Percentiles rank a stretch among this genome's conserved stretches.
Conservation (phyloP, 2,329 filamentous ascomycete species). For the Fusarium hainanense region DNA sequence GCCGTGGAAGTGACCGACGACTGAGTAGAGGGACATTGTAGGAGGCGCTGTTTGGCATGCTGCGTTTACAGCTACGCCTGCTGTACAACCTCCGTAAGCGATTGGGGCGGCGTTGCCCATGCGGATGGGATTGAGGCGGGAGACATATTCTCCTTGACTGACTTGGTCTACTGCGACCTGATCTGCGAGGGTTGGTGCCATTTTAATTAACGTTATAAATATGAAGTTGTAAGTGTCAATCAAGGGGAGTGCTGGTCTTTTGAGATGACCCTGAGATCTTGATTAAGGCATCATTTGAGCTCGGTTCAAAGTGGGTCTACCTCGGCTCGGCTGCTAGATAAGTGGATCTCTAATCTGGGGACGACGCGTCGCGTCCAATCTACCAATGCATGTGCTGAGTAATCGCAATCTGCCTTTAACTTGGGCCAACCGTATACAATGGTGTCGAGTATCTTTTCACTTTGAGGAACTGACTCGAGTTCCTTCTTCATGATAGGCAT, state of each 20-base stretch:
- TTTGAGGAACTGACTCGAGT: too few relatives aligned
- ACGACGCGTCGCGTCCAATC: not conserved
- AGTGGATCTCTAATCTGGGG: not conserved
- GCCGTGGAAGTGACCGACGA: conserved; percentile 59
- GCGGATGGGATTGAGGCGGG: conserved; percentile 43
- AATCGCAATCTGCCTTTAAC: too few relatives aligned
- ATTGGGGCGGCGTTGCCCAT: conserved; percentile 50
- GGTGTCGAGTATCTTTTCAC: too few relatives aligned
- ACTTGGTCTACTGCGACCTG: conserved; percentile 41
- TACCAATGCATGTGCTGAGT: not conserved
- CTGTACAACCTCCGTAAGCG: conserved; percentile 60
- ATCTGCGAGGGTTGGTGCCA: conserved; percentile 30
- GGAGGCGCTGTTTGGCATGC: conserved; percentile 53
- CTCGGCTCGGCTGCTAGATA: conserved; percentile 5
- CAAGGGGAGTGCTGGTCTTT: not conserved
- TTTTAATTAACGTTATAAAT: not conserved
- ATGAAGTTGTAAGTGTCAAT: not conserved
- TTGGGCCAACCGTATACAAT: too few relatives aligned
- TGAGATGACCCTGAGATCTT: not conserved
- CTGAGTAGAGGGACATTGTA: conserved; percentile 57
- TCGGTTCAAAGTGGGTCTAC: conserved; percentile 9
- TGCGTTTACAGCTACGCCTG: conserved; percentile 55
- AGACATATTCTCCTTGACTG: conserved; percentile 40
- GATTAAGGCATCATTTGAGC: not conserved
- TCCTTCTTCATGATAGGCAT: too few relatives aligned